phyloP scores from a whole-genome alignment of 306 rosid genomes.

The Quercus parvula region DNA sequence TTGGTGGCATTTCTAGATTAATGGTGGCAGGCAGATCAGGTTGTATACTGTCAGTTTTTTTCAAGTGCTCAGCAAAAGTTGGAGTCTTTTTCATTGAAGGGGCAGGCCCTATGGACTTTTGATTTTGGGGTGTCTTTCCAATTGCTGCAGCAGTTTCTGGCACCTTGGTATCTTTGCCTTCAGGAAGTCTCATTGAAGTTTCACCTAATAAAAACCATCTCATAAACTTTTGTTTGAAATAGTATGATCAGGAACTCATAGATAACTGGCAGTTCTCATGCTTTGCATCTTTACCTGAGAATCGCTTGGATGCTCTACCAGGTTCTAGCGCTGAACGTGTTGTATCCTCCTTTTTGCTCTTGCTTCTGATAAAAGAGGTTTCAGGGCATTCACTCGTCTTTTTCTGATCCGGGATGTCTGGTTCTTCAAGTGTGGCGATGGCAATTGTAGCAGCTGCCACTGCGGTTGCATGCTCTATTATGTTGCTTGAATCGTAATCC shows the following conservation, averaged over 20 bases:
- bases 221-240: not conserved
- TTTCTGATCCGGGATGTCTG: conserved; percentile 8
- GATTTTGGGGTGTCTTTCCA: conserved; percentile 32
- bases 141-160: conserved; percentile 21
- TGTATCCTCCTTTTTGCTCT: conserved; percentile 38
- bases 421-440: conserved; percentile 33
- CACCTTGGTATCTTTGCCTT: conserved; percentile 32
- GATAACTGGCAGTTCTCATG: not conserved
- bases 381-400: conserved; percentile 17
- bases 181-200: conserved; percentile 37
- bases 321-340: conserved; percentile 24
- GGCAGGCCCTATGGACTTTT: conserved; percentile 17
- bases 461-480: conserved; percentile 50
- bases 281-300: conserved; percentile 41
- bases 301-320: conserved; percentile 38
- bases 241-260: not conserved
- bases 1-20: conserved; percentile 16
- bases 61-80: conserved; percentile 21
- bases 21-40: conserved; percentile 16
- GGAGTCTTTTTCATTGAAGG: conserved; percentile 39
- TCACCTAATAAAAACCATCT: conserved; percentile 20
- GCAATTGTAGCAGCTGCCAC: conserved; percentile 79
- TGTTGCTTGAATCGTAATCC: conserved; percentile 40
- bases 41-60: not conserved
- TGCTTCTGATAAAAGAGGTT: conserved; percentile 22